Conservation (phyloP, 257 asterid genomes). For the Phtheirospermum japonicum region DNA sequence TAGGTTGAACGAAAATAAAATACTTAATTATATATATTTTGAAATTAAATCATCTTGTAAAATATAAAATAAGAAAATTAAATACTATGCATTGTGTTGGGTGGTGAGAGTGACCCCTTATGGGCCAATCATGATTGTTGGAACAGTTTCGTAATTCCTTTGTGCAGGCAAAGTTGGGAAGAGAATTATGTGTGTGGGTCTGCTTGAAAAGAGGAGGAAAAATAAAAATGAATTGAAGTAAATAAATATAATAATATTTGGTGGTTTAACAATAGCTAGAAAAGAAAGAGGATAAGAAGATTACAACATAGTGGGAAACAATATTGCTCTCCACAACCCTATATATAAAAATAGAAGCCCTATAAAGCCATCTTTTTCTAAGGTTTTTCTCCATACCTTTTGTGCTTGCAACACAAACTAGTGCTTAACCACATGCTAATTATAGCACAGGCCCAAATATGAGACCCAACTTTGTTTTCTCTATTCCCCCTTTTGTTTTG, state of each 20-base stretch:
- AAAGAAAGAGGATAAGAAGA: background rate
- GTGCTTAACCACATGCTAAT: slow-evolving; percentile 41
- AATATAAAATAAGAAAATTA: background rate
- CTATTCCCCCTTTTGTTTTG: too few relatives aligned
- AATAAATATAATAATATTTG: background rate
- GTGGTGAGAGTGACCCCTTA: slow-evolving; percentile 39
- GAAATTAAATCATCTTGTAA: too few relatives aligned
- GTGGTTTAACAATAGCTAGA: background rate
- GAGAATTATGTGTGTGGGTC: slow-evolving; percentile 28
- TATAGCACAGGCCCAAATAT: slow-evolving; percentile 2
- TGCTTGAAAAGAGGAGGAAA: slow-evolving; percentile 37
- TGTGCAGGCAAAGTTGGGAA: slow-evolving; percentile 13
- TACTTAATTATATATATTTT: too few relatives aligned
- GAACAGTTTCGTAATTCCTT: slow-evolving; percentile 33
- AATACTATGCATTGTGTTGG: slow-evolving; percentile 30
- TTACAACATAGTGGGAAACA: slow-evolving; percentile 20
- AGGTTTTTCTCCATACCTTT: slow-evolving; percentile 33
- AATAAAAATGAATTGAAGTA: background rate
- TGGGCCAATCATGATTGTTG: slow-evolving; percentile 41
- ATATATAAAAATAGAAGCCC: slow-evolving; percentile 24
- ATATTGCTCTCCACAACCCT: slow-evolving; percentile 30
- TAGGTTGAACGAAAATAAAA: too few relatives aligned
- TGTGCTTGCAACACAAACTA: slow-evolving; percentile 33
- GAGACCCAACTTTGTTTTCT: background rate
- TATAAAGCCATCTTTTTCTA: slow-evolving; percentile 18